Conservation (phyloP, 2,329 filamentous ascomycete species). For the Didymella segeticola region DNA sequence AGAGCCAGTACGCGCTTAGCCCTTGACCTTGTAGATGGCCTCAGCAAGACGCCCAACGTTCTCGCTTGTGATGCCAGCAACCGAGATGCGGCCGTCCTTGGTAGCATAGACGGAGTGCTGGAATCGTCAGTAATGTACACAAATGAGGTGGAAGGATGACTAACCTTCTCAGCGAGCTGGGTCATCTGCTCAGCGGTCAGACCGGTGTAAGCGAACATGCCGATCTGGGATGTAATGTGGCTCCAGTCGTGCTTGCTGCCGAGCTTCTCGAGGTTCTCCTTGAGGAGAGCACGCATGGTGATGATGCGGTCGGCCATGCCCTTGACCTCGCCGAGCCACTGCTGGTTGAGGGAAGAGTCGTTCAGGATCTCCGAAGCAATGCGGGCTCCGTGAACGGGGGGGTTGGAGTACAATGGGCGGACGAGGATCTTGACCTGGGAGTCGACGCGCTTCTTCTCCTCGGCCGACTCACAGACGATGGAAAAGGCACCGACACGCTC, state of each 20-base stretch:
- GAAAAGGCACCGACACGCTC: constrained; percentile 98
- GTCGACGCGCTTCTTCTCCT: constrained; percentile 94
- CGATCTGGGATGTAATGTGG: constrained; percentile 95
- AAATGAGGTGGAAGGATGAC: constrained; percentile 23
- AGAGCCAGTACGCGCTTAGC: constrained; percentile 47
- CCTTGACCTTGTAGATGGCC: constrained; percentile 84
- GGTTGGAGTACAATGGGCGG: constrained; percentile 97
- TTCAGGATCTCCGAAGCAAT: constrained; percentile 93
- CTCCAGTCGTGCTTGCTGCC: constrained; percentile 98
- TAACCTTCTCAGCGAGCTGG: constrained; percentile 80
- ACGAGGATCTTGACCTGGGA: constrained; percentile 99
- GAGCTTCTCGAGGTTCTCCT: constrained; percentile 92
- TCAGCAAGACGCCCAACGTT: constrained; percentile 83
- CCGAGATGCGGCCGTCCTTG: constrained; percentile 86
- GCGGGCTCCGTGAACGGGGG: constrained; percentile 93
- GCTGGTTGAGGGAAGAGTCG: constrained; percentile 80
- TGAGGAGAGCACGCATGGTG: constrained; percentile 92
- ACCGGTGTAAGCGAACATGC: constrained; percentile 99
- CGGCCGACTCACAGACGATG: constrained; percentile 80
- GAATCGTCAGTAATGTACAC: constrained; percentile 18
- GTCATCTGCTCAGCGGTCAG: constrained; percentile 92
- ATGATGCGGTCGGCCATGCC: constrained; percentile 99
- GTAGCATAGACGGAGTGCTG: constrained; percentile 95
- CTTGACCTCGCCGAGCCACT: constrained; percentile 98
- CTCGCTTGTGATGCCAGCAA: constrained; percentile 80